Evolutionary conservation across 192 early-diverging fungal genomes (phyloP).

Genomic region (Mortierella alpina): DNA sequence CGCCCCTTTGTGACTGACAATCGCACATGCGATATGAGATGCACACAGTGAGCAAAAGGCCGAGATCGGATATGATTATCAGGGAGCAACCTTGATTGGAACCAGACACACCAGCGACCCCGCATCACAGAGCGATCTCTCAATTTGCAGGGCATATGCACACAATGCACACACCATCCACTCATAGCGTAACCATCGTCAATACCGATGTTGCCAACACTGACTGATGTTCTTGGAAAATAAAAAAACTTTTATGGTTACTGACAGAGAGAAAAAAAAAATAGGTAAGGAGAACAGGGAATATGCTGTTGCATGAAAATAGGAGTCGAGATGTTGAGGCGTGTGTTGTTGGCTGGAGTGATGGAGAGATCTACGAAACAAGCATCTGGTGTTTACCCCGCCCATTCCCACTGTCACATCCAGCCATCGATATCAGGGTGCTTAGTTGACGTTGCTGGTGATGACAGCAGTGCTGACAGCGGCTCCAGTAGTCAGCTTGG

Average conservation of each 20-base stretch:
- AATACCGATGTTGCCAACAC: too few relatives aligned
- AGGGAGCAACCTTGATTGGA: too few relatives aligned
- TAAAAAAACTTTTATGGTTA: conserved; percentile 17
- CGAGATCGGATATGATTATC: too few relatives aligned
- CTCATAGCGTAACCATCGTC: too few relatives aligned
- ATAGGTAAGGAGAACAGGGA: conserved; percentile 6
- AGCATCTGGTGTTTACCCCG: too few relatives aligned
- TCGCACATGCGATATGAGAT: too few relatives aligned
- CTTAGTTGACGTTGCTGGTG: conserved; percentile 35
- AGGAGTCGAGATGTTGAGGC: not conserved
- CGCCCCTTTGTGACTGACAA: not conserved
- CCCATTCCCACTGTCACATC: not conserved
- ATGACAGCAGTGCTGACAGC: conserved; percentile 47
- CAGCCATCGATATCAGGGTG: not conserved
- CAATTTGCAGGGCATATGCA: too few relatives aligned
- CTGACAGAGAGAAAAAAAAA: conserved; percentile 6
- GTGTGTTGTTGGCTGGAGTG: not conserved
- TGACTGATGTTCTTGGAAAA: not conserved
- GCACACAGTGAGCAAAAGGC: too few relatives aligned
- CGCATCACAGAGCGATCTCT: too few relatives aligned
- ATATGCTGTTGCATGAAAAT: not conserved
- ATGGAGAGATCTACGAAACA: too few relatives aligned
- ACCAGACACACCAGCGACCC: too few relatives aligned
- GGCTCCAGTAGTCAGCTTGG: conserved; percentile 73
- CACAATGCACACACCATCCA: too few relatives aligned